Evolutionary conservation across 345 rosid species (phyloP).

Genomic region (Brassica carinata): DNA sequence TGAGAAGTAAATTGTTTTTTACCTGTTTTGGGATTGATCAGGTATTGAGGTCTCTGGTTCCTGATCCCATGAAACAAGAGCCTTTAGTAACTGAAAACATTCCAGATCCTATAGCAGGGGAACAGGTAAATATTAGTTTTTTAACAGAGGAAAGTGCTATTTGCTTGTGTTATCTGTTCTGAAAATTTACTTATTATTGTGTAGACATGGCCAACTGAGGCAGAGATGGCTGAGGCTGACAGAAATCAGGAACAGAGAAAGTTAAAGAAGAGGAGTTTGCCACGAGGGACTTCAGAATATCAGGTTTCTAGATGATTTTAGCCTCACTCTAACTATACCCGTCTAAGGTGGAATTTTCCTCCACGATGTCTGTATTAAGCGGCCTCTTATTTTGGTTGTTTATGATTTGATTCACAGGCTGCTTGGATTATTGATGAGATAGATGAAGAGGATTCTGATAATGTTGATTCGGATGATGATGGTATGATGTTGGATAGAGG

Average conservation of each 20-base stretch:
- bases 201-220: constrained; percentile 98
- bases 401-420: constrained; percentile 58
- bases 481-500: constrained; percentile 81
- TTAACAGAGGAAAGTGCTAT: background rate
- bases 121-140: constrained; percentile 61
- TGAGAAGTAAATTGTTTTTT: background rate
- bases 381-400: background rate
- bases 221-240: constrained; percentile 71
- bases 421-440: constrained; percentile 88
- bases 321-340: background rate
- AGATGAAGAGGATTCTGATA: constrained; percentile 66
- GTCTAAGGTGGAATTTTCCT: background rate
- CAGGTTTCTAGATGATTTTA: constrained; percentile 55
- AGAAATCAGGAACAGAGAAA: constrained; percentile 55
- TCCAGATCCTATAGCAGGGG: constrained; percentile 91
- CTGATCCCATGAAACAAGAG: constrained; percentile 72
- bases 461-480: constrained; percentile 52
- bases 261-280: constrained; percentile 64
- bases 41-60: constrained; percentile 61
- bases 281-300: constrained; percentile 93
- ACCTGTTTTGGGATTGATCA: constrained; percentile 34
- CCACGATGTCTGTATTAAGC: background rate
- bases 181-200: constrained; percentile 20
- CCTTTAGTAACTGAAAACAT: constrained; percentile 74
- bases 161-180: constrained; percentile 19